Conservation (phyloP, 2,329 filamentous ascomycete genomes). For the Sclerotinia minor region DNA sequence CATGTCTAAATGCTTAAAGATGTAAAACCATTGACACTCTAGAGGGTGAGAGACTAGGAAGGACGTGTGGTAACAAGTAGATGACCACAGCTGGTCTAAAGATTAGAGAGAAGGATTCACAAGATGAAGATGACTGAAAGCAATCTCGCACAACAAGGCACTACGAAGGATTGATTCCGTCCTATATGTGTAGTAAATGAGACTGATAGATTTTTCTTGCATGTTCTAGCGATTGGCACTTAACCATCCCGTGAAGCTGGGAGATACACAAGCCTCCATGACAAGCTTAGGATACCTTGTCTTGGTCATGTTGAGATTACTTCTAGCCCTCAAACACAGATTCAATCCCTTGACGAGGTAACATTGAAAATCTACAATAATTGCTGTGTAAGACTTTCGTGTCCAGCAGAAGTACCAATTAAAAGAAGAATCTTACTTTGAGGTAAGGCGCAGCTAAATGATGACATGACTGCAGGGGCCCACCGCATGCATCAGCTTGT, state of each 20-base stretch:
- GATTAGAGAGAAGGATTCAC: constrained; percentile 19
- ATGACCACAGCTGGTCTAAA: constrained; percentile 11
- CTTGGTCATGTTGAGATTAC: constrained; percentile 18
- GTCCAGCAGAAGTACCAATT: constrained; percentile 22
- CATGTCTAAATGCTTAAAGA: constrained; percentile 17
- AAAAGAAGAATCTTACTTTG: constrained; percentile 11
- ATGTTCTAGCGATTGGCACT: constrained; percentile 22
- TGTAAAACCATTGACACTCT: constrained; percentile 2
- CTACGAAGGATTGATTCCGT: constrained; percentile 15
- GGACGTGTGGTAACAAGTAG: constrained; percentile 10
- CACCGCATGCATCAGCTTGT: constrained; percentile 16
- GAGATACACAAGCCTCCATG: constrained; percentile 16
- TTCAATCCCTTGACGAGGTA: constrained; percentile 16
- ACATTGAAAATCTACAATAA: constrained; percentile 7
- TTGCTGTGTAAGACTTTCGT: constrained; percentile 17
- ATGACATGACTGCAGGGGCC: constrained; percentile 26
- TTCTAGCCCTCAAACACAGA: constrained; percentile 16
- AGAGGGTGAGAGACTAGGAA: constrained; percentile 11
- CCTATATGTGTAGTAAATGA: constrained; percentile 20
- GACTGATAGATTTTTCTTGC: constrained; percentile 5
- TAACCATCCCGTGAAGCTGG: constrained; percentile 14
- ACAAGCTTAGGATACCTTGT: constrained; percentile 16
- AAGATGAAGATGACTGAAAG: constrained; percentile 20
- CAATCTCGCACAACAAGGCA: constrained; percentile 11
- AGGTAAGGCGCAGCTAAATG: constrained; percentile 24